Conservation (phyloP, 495 filamentous ascomycete species). For the Podospora pseudopauciseta region DNA sequence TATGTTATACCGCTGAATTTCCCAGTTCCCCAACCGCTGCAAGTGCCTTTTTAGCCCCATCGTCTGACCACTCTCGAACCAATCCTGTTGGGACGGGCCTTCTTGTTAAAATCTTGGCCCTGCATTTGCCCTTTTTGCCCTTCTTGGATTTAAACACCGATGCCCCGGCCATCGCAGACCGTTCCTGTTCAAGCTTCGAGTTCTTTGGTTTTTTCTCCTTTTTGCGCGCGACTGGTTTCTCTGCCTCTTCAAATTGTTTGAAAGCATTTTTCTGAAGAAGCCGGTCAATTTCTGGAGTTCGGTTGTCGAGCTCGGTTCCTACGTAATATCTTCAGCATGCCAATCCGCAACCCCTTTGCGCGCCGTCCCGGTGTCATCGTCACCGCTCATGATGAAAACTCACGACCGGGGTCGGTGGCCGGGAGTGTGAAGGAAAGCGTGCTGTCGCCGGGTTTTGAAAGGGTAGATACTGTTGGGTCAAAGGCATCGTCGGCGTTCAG, state of each 20-base stretch:
- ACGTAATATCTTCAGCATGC: slow-evolving; percentile 47
- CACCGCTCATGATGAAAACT: slow-evolving; percentile 51
- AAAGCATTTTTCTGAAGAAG: background rate
- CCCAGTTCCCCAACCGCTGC: no score
- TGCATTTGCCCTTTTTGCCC: background rate
- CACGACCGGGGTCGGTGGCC: slow-evolving; percentile 41
- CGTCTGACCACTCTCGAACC: background rate
- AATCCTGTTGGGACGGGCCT: background rate
- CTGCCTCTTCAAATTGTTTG: background rate
- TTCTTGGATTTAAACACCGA: slow-evolving; percentile 5
- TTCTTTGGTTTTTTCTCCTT: background rate
- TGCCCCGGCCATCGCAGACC: slow-evolving; percentile 4
- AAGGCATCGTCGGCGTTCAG: slow-evolving; percentile 58
- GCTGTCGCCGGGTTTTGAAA: slow-evolving; percentile 45
- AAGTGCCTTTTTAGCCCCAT: background rate
- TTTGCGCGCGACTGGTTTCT: background rate
- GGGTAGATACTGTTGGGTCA: slow-evolving; percentile 53
- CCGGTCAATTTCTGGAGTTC: background rate
- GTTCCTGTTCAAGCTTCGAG: background rate
- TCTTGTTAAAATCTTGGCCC: background rate
- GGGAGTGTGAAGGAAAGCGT: slow-evolving; percentile 21
- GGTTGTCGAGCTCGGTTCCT: no score
- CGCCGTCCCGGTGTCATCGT: slow-evolving; percentile 50
- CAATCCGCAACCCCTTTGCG: slow-evolving; percentile 73
- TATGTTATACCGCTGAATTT: background rate